Evolutionary conservation across 2,329 filamentous ascomycete genomes (phyloP), one percentile per base, ranked within the genome.

Genomic region (Cryphonectria carpinicola): DNA sequence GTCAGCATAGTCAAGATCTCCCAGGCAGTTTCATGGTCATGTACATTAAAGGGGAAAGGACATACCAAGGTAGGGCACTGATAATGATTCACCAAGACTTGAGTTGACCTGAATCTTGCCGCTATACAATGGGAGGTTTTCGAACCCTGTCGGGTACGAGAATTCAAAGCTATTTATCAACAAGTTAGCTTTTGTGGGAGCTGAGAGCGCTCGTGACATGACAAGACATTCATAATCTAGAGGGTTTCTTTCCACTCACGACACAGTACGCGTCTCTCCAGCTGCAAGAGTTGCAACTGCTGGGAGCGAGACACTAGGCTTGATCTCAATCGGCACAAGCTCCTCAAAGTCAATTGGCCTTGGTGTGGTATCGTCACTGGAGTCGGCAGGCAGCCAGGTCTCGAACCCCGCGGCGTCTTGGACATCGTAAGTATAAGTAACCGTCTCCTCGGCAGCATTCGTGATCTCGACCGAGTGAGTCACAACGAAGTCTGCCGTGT

Each of bases 401-500:
- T 71, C 69, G 49, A 72, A 71, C 3, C 71, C 71, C 1, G 69
- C 71, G 25, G 66, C 69, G 28, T 61, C 62, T 13, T 71, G 65
- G 7, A 72, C 2, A n/a, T 46, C 60, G 60, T 66, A 72, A 11
- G 63, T 67, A n/a, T 72, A 72, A 1, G 71, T 62, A 1, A 71
- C 69, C 17, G 49, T 49, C 39, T 69, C 71, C 3, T 67, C 65
- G 17, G 69, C 66, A 46, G 54, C 52, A 46, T 73, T 72, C 7
- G 66, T 58, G 7, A 73, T 68, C 5, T 68, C 56, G 22, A 73
- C 70, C 3, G 62, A 41, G 35, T 72, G 74, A 66, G 28, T 39
- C 7, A 25, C 28, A 32, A 74, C 74, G 71, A 87, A 84, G 67
- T 83, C 73, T 58, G 81, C 78, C 0, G 84, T 86, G 69, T 88